A percentile compares a stretch with the other conserved stretches of the same genome.
These are phyloP conservation scores for Pestalotiopsis sp. DNA, from an alignment of 2,329 filamentous ascomycete species.

Conservation along the genomic window DNA sequence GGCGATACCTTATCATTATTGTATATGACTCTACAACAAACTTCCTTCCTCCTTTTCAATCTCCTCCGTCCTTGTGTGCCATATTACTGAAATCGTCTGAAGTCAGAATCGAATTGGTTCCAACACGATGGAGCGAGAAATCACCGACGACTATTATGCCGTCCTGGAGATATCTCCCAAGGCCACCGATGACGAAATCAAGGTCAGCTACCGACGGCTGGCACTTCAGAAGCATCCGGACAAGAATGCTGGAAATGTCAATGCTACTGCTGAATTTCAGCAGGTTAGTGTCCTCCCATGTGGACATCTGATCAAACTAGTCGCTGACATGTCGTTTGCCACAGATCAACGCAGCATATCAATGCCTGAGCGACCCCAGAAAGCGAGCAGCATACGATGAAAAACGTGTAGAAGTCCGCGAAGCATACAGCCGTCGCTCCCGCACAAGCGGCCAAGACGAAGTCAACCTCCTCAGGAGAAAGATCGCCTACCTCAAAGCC, in stretches of 20 bases:
- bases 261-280: background rate
- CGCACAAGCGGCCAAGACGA: background rate
- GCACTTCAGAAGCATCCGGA: background rate
- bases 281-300: background rate
- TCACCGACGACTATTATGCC: conserved; percentile 5
- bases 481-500: background rate
- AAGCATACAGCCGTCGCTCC: background rate
- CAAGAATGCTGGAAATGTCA: background rate
- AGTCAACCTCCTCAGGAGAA: background rate
- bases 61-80: background rate
- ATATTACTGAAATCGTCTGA: background rate
- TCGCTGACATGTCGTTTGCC: background rate
- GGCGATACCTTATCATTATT: background rate
- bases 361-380: background rate
- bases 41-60: too few relatives aligned
- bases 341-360: background rate
- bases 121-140: background rate
- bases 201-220: background rate
- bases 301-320: background rate
- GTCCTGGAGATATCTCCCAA: background rate
- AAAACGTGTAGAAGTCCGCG: background rate
- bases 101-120: too few relatives aligned
- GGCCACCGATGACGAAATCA: background rate
- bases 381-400: background rate
- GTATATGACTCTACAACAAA: background rate